A percentile compares a stretch with the other conserved stretches of the same genome.
Evolutionary conservation across 1,284 basidiomycete genomes (phyloP).

Genomic region (Rhodotorula mucilaginosa): DNA sequence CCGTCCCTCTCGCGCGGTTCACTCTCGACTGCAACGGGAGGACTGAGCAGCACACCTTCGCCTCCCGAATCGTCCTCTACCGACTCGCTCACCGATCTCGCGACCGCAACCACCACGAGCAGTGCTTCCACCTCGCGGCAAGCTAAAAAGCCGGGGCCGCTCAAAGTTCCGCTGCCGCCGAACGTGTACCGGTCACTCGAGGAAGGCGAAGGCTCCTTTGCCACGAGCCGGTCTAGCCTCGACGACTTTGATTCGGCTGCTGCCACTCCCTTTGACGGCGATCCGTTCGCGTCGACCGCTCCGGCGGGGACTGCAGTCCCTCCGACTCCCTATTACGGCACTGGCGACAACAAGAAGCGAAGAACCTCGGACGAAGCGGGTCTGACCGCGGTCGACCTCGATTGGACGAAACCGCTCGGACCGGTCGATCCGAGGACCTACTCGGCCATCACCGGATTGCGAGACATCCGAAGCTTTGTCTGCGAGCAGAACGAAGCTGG

Average conservation of each 20-base stretch:
- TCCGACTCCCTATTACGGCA: neutral
- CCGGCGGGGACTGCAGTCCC: neutral
- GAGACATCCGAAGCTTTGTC: conserved; percentile 71
- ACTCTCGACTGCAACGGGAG: conserved; percentile 29
- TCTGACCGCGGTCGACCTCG: conserved; percentile 17
- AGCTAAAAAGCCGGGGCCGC: neutral
- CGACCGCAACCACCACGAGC: neutral
- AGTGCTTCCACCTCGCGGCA: neutral
- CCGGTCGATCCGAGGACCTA: conserved; percentile 43
- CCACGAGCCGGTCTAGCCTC: neutral
- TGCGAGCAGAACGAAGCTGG: conserved; percentile 77
- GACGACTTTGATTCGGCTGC: neutral
- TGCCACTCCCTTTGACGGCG: conserved; percentile 14
- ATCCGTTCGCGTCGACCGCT: conserved; percentile 18
- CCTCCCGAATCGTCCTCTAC: neutral
- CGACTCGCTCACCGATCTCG: neutral
- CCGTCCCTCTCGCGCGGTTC: conserved; percentile 39
- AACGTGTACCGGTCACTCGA: conserved; percentile 7
- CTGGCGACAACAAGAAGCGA: neutral
- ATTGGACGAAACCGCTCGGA: conserved; percentile 27
- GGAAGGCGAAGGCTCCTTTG: neutral
- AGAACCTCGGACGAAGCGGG: neutral
- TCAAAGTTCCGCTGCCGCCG: conserved; percentile 17
- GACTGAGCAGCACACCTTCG: conserved; percentile 14
- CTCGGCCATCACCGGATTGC: conserved; percentile 39